Conservation (phyloP, 192 early-diverging fungal species). For the Thoreauomyces humboldtii region DNA sequence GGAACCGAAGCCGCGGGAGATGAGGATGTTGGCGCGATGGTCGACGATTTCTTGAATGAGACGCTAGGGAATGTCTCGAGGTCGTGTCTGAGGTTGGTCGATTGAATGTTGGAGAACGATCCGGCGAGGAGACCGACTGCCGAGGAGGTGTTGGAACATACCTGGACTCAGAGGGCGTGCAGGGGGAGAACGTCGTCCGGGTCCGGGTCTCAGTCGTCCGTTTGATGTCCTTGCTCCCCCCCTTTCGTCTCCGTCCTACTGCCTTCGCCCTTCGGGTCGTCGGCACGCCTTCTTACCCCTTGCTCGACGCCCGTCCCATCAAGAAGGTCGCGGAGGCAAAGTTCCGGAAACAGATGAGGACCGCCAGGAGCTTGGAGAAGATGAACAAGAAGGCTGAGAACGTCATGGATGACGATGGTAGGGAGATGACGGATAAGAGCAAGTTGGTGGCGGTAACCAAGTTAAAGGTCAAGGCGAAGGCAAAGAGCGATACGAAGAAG, state of each 20-base stretch:
- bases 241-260: too few relatives aligned
- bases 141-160: constrained; percentile 50
- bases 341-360: constrained; percentile 89
- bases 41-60: too few relatives aligned
- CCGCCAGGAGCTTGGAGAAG: constrained; percentile 71
- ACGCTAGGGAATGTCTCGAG: too few relatives aligned
- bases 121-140: constrained; percentile 52
- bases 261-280: too few relatives aligned
- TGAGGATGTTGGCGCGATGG: too few relatives aligned
- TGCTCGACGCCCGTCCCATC: constrained; percentile 94
- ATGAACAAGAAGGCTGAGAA: constrained; percentile 85
- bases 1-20: too few relatives aligned
- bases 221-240: too few relatives aligned
- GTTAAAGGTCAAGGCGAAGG: constrained; percentile 74
- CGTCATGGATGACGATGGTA: constrained; percentile 80
- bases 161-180: too few relatives aligned
- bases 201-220: too few relatives aligned
- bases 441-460: constrained; percentile 81
- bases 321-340: constrained; percentile 99
- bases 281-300: too few relatives aligned
- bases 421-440: constrained; percentile 83
- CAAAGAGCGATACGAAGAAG: constrained; percentile 69
- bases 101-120: constrained; percentile 58
- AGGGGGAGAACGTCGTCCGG: too few relatives aligned
- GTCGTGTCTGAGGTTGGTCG: constrained; percentile 52